Percentiles rank a stretch among this genome's conserved stretches.
phyloP scores from a whole-genome alignment of 1,139 yeast genomes.

The Yamadazyma diospyri region DNA sequence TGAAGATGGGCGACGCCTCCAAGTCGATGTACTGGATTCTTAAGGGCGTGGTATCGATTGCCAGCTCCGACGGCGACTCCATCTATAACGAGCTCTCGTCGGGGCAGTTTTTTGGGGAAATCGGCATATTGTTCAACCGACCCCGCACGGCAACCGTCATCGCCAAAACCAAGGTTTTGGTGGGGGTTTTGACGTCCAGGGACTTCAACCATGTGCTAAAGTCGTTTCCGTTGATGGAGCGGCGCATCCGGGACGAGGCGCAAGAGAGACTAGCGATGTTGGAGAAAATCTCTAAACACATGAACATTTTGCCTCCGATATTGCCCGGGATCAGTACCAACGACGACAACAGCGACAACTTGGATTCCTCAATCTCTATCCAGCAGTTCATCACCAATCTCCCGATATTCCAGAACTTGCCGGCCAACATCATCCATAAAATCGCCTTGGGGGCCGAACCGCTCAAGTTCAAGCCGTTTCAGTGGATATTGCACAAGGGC shows the following conservation, averaged over 20 bases:
- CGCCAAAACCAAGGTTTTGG: conserved; percentile 62
- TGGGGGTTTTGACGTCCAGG: conserved; percentile 67
- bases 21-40: conserved; percentile 78
- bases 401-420: conserved; percentile 56
- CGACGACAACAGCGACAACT: conserved; percentile 9
- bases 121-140: conserved; percentile 69
- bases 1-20: conserved; percentile 71
- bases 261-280: conserved; percentile 72
- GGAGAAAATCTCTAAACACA: conserved; percentile 49
- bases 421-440: conserved; percentile 56
- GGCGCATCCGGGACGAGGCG: conserved; percentile 72
- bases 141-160: conserved; percentile 79
- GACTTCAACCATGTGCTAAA: conserved; percentile 57
- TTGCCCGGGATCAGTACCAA: conserved; percentile 1
- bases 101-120: conserved; percentile 76
- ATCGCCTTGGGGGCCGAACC: conserved; percentile 65
- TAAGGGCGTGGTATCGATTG: conserved; percentile 69
- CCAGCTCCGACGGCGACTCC: conserved; percentile 74
- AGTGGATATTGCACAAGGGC: conserved; percentile 57
- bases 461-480: conserved; percentile 48
- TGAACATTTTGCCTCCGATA: conserved; percentile 6
- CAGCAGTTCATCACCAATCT: conserved; percentile 55
- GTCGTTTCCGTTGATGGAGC: conserved; percentile 61
- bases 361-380: conserved; percentile 50
- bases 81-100: conserved; percentile 65